Conservation (phyloP, 495 filamentous ascomycete genomes). For the Xylaria venustula region DNA sequence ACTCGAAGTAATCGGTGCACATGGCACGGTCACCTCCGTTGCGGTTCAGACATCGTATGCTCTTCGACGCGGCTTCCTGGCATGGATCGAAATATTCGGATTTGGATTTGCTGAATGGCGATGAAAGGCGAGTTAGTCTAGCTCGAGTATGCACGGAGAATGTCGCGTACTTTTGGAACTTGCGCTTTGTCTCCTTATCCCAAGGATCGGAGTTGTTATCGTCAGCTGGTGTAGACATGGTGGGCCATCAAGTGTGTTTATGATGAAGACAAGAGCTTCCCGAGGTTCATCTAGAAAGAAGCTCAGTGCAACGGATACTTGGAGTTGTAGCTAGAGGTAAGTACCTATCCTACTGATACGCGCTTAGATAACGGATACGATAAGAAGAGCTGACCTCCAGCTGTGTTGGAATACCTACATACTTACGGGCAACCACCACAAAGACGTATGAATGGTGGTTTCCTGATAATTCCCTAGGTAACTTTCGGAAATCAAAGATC, state of each 20-base stretch:
- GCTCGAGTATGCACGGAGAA: not conserved
- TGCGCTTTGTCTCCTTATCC: constrained; percentile 41
- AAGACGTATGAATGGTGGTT: too few relatives aligned
- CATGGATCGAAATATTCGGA: constrained; percentile 93
- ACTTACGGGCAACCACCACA: too few relatives aligned
- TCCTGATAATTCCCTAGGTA: too few relatives aligned
- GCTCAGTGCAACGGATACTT: too few relatives aligned
- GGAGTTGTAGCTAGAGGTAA: too few relatives aligned
- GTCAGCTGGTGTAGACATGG: constrained; percentile 27
- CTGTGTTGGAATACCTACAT: too few relatives aligned
- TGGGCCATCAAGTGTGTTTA: not conserved
- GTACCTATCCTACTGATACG: too few relatives aligned
- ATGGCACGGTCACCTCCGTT: constrained; percentile 83
- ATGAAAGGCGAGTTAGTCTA: constrained; percentile 4
- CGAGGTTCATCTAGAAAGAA: too few relatives aligned
- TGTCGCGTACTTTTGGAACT: constrained; percentile 41
- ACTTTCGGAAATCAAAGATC: too few relatives aligned
- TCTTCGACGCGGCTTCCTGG: constrained; percentile 85
- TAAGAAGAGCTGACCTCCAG: too few relatives aligned
- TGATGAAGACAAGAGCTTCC: too few relatives aligned
- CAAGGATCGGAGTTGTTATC: constrained; percentile 27
- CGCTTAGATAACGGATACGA: too few relatives aligned
- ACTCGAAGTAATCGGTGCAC: constrained; percentile 95
- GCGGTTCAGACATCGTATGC: constrained; percentile 80
- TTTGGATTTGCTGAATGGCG: constrained; percentile 64